Conservation (phyloP, 2,329 filamentous ascomycete genomes). For the Tolypocladium tropicale region DNA sequence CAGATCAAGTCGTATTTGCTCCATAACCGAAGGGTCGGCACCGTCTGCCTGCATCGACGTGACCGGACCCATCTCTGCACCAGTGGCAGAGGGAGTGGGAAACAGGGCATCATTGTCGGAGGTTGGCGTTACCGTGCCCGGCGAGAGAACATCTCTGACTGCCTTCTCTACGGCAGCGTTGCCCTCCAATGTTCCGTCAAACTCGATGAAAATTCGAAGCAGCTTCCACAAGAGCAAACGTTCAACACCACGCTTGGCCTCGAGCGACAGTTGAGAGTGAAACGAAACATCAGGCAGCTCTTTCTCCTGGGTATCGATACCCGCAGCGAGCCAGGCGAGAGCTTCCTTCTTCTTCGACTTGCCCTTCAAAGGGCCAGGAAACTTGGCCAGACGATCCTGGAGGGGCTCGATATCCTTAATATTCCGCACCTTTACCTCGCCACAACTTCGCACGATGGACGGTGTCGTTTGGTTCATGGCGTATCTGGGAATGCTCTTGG, state of each 20-base stretch:
- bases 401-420: constrained; percentile 65
- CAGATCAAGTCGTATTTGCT: constrained; percentile 62
- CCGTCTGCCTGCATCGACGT: constrained; percentile 48
- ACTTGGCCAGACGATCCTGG: constrained; percentile 63
- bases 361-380: constrained; percentile 79
- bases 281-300: constrained; percentile 38
- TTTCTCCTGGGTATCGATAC: constrained; percentile 65
- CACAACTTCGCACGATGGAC: constrained; percentile 71
- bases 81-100: constrained; percentile 12
- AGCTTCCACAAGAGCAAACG: constrained; percentile 82
- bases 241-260: constrained; percentile 66
- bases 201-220: constrained; percentile 68
- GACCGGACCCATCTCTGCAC: constrained; percentile 12
- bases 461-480: constrained; percentile 62
- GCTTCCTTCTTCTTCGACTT: constrained; percentile 97
- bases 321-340: constrained; percentile 65
- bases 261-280: constrained; percentile 40
- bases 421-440: constrained; percentile 69
- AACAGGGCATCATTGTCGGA: constrained; percentile 15
- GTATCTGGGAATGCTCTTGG: constrained; percentile 80
- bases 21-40: constrained; percentile 57
- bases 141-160: constrained; percentile 64
- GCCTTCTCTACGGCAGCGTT: constrained; percentile 61
- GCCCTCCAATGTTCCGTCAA: constrained; percentile 75
- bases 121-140: constrained; percentile 26